These are phyloP conservation scores for Cystofilobasidium macerans DNA, from an alignment of 768 basidiomycete species.

Conservation along the genomic window DNA sequence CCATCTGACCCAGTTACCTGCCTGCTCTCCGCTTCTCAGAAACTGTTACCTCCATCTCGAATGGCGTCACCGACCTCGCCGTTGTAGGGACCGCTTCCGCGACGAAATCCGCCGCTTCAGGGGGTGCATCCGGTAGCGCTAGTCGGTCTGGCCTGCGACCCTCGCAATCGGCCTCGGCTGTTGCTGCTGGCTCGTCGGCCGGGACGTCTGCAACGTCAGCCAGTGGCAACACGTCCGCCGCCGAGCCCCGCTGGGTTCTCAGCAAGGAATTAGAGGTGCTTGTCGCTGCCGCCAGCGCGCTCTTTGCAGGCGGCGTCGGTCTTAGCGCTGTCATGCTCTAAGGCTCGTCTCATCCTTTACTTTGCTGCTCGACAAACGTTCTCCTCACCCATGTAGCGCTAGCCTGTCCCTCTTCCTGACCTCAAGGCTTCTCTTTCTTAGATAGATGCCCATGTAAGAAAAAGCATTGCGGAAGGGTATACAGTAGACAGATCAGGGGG, in stretches of 20 bases:
- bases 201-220: not conserved
- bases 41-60: not conserved
- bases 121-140: not conserved
- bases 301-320: not conserved
- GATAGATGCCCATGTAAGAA: too few relatives aligned
- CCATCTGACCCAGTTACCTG: not conserved
- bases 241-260: not conserved
- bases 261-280: not conserved
- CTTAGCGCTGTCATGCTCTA: not conserved
- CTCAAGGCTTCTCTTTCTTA: too few relatives aligned
- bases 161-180: not conserved
- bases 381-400: too few relatives aligned
- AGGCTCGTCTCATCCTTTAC: too few relatives aligned
- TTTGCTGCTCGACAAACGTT: too few relatives aligned
- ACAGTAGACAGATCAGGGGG: too few relatives aligned
- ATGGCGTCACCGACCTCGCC: slow-evolving; percentile 2
- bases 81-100: not conserved
- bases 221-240: not conserved
- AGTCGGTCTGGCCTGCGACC: not conserved
- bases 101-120: not conserved
- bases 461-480: too few relatives aligned
- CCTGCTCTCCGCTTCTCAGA: not conserved
- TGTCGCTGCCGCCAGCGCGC: not conserved
- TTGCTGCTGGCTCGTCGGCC: not conserved
- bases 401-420: too few relatives aligned